Conservation (phyloP, 2,329 filamentous ascomycete species). For the Fusarium sp. region DNA sequence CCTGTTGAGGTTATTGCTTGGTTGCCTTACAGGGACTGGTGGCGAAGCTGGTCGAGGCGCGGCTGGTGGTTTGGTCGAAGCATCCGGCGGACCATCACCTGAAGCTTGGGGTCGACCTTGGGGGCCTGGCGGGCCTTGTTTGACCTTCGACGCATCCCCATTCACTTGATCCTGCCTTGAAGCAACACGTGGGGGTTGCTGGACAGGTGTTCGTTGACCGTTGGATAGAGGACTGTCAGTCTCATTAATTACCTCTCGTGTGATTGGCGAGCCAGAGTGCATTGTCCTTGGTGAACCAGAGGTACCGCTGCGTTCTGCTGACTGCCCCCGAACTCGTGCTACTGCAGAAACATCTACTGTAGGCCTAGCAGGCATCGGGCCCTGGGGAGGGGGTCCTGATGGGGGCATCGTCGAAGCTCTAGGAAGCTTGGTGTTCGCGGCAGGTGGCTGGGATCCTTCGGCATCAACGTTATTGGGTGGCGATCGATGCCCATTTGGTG, state of each 20-base stretch:
- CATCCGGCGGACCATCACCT: constrained; percentile 74
- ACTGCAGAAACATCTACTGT: constrained; percentile 54
- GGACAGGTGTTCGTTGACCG: constrained; percentile 73
- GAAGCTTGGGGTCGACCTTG: constrained; percentile 68
- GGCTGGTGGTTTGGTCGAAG: constrained; percentile 53
- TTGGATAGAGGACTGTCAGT: constrained; percentile 66
- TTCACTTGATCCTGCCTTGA: constrained; percentile 52
- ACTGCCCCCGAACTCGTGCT: constrained; percentile 61
- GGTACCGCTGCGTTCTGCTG: constrained; percentile 58
- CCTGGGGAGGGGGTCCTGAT: constrained; percentile 65
- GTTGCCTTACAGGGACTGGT: constrained; percentile 66
- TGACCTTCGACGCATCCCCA: constrained; percentile 49
- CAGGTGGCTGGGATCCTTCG: constrained; percentile 49
- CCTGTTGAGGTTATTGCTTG: constrained; percentile 68
- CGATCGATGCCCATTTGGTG: constrained; percentile 57
- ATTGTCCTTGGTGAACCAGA: constrained; percentile 52
- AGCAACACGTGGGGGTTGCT: constrained; percentile 54
- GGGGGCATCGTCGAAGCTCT: constrained; percentile 51
- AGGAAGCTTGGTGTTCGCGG: constrained; percentile 53
- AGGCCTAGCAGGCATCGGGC: constrained; percentile 63
- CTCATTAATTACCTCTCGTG: constrained; percentile 52
- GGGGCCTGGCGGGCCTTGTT: constrained; percentile 46
- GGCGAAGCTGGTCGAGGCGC: constrained; percentile 64
- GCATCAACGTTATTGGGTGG: constrained; percentile 55
- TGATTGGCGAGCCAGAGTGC: constrained; percentile 55